Base-by-base conservation (phyloP, 495 filamentous ascomycete species). In the Pseudoneurospora amorphoporcata region DNA sequence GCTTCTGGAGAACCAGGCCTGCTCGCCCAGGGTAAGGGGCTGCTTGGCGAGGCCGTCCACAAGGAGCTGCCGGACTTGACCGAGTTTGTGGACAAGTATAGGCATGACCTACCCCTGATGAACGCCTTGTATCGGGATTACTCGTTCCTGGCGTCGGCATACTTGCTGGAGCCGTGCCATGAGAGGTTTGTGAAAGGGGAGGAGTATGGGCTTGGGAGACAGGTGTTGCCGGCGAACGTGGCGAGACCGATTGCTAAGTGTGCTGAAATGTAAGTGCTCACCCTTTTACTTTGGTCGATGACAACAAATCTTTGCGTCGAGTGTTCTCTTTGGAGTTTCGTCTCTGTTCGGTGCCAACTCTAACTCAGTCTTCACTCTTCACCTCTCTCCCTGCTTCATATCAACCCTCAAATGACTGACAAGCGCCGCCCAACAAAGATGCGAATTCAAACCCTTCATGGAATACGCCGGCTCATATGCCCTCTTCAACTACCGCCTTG, bases 151-250 rank as follows among this genome's bases (percentile, higher is more conserved):
- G 92, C 93, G 1, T 94, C 92, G 16, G 91, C 94, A 0, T 97
- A 95, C 78, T 84, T 97, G 17, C 87, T 97, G n/a, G 94, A 97
- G 83, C 94, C 94, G n/a, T 97, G 94, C 81, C 94, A 94, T 82
- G 84, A 90, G 83, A 86, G 90, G 75, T 90, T 87, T 76, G 79
- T 90, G 70, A 86, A 86, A 19, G 91, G 89, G 0, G 86, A 90
- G 74, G 83, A 83, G 1, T 97, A 96, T 78, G 94, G 94, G 0
- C 83, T 97, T 39, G 94, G 87, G 10, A 84, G 94, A 8, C 85
- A 91, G 41, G 80, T 88, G 17, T 81, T 97, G 76, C 94, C 93
- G 8, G 85, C 85, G 43, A 83, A 84, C 74, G 86, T 97, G 72
- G 89, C 92, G 37, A 79, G 88, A 68, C 94, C 94, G 7, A 91